These are phyloP conservation scores for Globisporangium echinulatum DNA, from an alignment of 352 stramenopile genomes.

Conservation along the genomic window DNA sequence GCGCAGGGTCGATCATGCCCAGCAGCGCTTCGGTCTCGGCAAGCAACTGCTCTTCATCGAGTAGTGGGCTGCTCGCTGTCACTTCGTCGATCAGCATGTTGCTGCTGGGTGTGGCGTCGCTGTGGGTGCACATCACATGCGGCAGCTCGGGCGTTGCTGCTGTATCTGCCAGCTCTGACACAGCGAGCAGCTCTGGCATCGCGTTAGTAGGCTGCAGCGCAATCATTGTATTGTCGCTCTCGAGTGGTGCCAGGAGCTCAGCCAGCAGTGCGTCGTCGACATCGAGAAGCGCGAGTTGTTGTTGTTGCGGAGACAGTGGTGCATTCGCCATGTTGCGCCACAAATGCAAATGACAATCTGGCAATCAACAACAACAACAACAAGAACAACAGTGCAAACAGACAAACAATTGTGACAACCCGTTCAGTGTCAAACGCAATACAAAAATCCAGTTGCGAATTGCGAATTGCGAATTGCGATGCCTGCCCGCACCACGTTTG, in stretches of 20 bases:
- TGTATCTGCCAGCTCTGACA: background rate
- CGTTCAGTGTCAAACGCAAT: too few relatives aligned
- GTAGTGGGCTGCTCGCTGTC: background rate
- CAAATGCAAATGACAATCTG: too few relatives aligned
- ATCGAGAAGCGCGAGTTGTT: background rate
- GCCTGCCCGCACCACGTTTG: too few relatives aligned
- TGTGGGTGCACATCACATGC: background rate
- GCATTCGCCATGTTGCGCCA: background rate
- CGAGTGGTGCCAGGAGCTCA: background rate
- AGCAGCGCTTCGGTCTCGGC: constrained; percentile 9
- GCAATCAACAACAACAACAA: too few relatives aligned
- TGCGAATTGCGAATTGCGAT: too few relatives aligned
- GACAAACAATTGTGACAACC: too few relatives aligned
- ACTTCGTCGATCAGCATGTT: too few relatives aligned
- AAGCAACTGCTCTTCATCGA: constrained; percentile 8
- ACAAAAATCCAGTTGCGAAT: too few relatives aligned
- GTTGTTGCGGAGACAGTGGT: background rate
- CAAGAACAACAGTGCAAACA: too few relatives aligned
- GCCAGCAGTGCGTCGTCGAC: background rate
- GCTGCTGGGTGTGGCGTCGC: background rate
- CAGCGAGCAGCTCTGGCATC: too few relatives aligned
- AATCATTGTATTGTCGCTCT: background rate
- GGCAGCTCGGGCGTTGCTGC: background rate
- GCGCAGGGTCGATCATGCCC: background rate
- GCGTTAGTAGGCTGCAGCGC: too few relatives aligned